Conservation (phyloP, 2,329 filamentous ascomycete species). For the Aspergillus costaricaensis region DNA sequence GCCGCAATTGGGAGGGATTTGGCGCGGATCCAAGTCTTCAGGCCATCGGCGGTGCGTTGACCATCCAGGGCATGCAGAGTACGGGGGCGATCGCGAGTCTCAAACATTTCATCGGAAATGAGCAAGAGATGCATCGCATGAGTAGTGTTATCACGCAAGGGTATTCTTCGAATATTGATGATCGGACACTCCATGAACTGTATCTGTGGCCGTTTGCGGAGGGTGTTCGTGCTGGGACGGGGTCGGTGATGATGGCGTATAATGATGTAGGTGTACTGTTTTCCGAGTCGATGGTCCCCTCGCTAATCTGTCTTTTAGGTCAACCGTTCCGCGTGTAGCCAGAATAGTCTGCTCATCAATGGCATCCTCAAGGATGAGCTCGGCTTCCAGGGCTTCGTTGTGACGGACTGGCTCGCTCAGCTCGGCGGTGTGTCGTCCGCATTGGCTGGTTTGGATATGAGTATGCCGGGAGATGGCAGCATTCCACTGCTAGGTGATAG, state of each 20-base stretch:
- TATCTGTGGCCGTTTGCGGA: constrained; percentile 56
- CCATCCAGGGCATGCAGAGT: constrained; percentile 59
- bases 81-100: constrained; percentile 59
- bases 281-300: not conserved
- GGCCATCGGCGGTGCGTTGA: constrained; percentile 53
- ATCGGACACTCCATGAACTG: constrained; percentile 50
- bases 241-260: constrained; percentile 48
- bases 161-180: constrained; percentile 54
- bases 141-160: constrained; percentile 44
- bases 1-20: constrained; percentile 76
- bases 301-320: constrained; percentile 43
- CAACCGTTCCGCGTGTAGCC: constrained; percentile 66
- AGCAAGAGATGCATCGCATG: constrained; percentile 52
- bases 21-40: constrained; percentile 69
- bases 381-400: constrained; percentile 70
- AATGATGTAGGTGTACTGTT: constrained; percentile 38
- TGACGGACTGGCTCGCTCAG: constrained; percentile 70
- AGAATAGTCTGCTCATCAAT: constrained; percentile 70
- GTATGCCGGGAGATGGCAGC: constrained; percentile 64
- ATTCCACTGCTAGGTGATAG: constrained; percentile 56
- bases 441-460: constrained; percentile 67
- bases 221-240: constrained; percentile 50
- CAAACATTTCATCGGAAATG: constrained; percentile 59
- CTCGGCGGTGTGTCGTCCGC: constrained; percentile 61
- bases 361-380: constrained; percentile 72